Evolutionary conservation across 805 yeast genomes (phyloP), one percentile per base, ranked within the genome.

Genomic region (Yarrowia sp.): DNA sequence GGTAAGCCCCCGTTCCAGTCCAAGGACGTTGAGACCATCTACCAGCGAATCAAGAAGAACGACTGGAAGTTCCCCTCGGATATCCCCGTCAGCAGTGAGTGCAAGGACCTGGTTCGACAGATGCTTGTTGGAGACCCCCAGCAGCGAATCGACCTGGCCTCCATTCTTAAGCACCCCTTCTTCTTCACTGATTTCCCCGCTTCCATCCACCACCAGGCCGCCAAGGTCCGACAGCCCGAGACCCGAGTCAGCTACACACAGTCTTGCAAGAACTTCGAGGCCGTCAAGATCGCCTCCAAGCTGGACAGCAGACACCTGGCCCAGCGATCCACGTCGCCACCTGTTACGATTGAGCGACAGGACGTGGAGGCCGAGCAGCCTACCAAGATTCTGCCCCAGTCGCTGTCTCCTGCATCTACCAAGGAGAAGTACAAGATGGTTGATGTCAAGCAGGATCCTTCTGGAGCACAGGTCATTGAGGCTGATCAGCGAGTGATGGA

Each of bases 1-100:
- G 98, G 98, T 41, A 92, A 91, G 75, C 99, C 99, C 13, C 99
- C 99, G 1, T 95, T 95, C 79, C 99, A 95, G 78, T 90, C 96
- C 41, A 90, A 91, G 73, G 97, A 92, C 74, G 97, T 95, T 51
- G 87, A 91, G 71, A 85, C 88, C 65, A 95, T 95, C 69, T 95
- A 95, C 77, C 96, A 91, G 73, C 84, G 97, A 77, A 95, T 95
- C 74, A 91, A 92, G 75, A 81, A 83, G 66, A 87, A 88, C 66
- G 96, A 91, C 67, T 91, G 86, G 74, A 76, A 77, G 42, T 93
- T 92, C 76, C 99, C 98, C 17, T 79, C 78, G 17, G 87, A 85
- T 65, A 81, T 81, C 68, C 74, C 76, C 33, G 84, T 89, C 44
- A 86, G 96, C 5, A 75, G 79, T 5, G 91, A 87, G 63, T 98